Percentiles rank a stretch among this genome's conserved stretches.
Evolutionary conservation across 306 rosid species (phyloP).

Genomic region (Sindora glabra): DNA sequence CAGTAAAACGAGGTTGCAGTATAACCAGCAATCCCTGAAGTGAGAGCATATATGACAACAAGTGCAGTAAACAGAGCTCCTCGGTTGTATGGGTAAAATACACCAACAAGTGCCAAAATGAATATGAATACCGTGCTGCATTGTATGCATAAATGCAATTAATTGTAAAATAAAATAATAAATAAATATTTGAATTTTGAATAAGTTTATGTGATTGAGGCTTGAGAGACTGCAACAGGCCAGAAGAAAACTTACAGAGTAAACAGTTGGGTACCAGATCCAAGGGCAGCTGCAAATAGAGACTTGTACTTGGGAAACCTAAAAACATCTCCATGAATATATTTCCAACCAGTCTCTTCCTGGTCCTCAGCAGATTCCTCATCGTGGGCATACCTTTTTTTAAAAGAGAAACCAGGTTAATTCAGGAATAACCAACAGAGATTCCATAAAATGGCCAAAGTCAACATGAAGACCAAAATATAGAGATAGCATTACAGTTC

Average conservation of each 20-base stretch:
- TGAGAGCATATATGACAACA: constrained; percentile 83
- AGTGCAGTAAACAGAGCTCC: constrained; percentile 86
- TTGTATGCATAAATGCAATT: constrained; percentile 4
- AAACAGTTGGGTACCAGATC: constrained; percentile 55
- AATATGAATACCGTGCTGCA: constrained; percentile 78
- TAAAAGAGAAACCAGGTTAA: constrained; percentile 7
- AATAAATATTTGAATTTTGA: neutral
- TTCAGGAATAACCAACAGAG: neutral
- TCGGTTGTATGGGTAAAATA: constrained; percentile 91
- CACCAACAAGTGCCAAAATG: constrained; percentile 81
- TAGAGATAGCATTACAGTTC: constrained; percentile 1
- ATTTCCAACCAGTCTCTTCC: constrained; percentile 63
- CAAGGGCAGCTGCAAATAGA: constrained; percentile 50
- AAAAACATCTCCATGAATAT: constrained; percentile 52
- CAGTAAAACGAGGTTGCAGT: constrained; percentile 81
- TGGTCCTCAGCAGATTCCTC: constrained; percentile 48
- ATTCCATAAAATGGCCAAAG: neutral
- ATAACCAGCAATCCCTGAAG: constrained; percentile 93
- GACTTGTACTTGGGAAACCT: constrained; percentile 48
- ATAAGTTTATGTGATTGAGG: too few species aligned
- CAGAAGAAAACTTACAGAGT: constrained; percentile 37
- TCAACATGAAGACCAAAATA: neutral
- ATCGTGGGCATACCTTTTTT: constrained; percentile 45
- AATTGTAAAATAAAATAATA: neutral
- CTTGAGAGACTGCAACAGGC: neutral